Evolutionary conservation across 2,329 filamentous ascomycete genomes (phyloP), one percentile per base, ranked within the genome.

Genomic region (Escovopsis weberi): DNA sequence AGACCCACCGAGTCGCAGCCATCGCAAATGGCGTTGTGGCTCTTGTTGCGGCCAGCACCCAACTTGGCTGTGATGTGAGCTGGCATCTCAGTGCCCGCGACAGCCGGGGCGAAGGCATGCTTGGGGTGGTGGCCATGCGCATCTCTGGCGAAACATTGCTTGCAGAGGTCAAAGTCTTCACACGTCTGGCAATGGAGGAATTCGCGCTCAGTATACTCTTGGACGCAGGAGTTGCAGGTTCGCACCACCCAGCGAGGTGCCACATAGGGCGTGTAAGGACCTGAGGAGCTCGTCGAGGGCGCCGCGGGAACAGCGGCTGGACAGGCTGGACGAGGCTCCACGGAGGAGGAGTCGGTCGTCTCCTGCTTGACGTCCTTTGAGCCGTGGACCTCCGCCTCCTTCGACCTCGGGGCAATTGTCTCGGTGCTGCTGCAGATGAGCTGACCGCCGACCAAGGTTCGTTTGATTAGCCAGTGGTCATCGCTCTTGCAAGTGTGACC

Each of bases 401-500:
- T 68, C 23, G 63, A 54, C 64, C 82, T 86, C 43, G 83, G 79
- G 33, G 75, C 69, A 45, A 94, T 71, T 23, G 73, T 83, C 64
- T 94, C 85, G 1, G 88, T 95, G 19, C 76, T 85, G 69, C 88
- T 95, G 62, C 78, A 85, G 50, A 85, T 74, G 44, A 95, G 80
- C 49, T 77, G 70, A 40, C 88, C 89, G 45, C 87, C 74, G 54
- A 80, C 72, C 48, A 94, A 76, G 48, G 77, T 78, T 45, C 91
- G 82, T 75, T 94, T 95, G 61, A 96, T 89, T 62, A 98, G 70
- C 88, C 87, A 95, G 65, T 98, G 91, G 48, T 78, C 74, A 28
- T 80, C 74, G 44, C 80, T 80, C 48, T 79, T 74, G 67, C 93
- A 98, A 35, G 83, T 75, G 45, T 82, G 70, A 48, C 88, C 88